Evolutionary conservation across 768 basidiomycete genomes (phyloP), one percentile per base, ranked within the genome.

Genomic region (Tubosaeta sp.): DNA sequence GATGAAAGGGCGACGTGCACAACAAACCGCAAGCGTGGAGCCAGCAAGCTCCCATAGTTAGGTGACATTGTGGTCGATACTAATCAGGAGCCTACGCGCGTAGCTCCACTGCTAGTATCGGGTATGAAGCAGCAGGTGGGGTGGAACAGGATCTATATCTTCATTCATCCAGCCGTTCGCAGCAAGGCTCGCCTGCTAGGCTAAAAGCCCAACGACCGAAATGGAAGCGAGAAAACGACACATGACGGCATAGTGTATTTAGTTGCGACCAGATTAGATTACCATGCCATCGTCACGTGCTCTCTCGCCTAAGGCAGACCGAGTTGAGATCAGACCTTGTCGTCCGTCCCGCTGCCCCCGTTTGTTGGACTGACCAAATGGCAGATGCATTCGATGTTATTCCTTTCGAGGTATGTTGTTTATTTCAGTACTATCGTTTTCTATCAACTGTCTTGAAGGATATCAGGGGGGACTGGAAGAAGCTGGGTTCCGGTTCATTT

Each of bases 401-500:
- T 66, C 91, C 90, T 34, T 92, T 78, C 74, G 85, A 88, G 73
- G 90, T 87, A 46, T 51, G 81, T 70, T 10, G 39, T 26, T 38
- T 11, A 34, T 29, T 14, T 26, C 8, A 14, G 7, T 39, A 46
- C 51, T 29, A 46, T 19, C 17, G 25, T 6, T 17, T 7, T 27
- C 26, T 32, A 45, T 51, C 53, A 41, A 12, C 42, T 9, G 29
- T 46, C 43, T 43, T 60, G 54, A 62, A 91, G 91, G 91, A 93
- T 66, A 89, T 93, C 74, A 84, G 82, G 64, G 90, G 88, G 43
- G 77, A 86, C 46, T 93, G 91, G 91, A 86, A 85, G 76, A 91
- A 88, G 65, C 74, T 95, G 8, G 92, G 92, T 27, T 84, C 90
- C n/a, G 92, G 92, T 16, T 92, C 90, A 17, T 95, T 95, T 68